Evolutionary conservation across 2,329 filamentous ascomycete genomes (phyloP).

Genomic region (Aspergillus neoniger): DNA sequence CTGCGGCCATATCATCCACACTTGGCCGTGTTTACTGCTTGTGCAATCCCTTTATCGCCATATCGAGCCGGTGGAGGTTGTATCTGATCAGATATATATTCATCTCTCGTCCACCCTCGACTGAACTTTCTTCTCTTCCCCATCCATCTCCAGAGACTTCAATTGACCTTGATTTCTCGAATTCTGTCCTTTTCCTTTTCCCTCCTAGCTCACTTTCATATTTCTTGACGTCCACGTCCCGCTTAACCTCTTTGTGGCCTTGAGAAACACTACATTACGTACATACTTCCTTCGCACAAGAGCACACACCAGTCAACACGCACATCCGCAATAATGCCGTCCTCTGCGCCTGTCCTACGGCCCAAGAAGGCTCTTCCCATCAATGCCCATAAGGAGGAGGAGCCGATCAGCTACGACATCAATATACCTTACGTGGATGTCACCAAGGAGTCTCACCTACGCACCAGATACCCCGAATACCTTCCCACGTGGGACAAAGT

Average conservation of each 20-base stretch:
- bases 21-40: conserved; percentile 17
- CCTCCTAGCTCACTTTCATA: conserved; percentile 1
- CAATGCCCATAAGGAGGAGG: conserved; percentile 31
- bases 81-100: conserved; percentile 6
- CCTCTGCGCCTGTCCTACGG: conserved; percentile 33
- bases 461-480: conserved; percentile 48
- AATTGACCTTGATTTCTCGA: neutral
- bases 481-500: conserved; percentile 51
- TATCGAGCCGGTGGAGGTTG: conserved; percentile 12
- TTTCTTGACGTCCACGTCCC: neutral
- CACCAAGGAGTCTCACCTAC: conserved; percentile 39
- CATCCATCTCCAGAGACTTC: conserved; percentile 3
- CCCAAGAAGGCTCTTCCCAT: conserved; percentile 28
- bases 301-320: neutral
- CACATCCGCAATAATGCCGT: conserved; percentile 31
- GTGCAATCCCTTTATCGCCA: conserved; percentile 14
- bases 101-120: conserved; percentile 7
- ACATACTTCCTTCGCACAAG: neutral
- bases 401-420: conserved; percentile 49
- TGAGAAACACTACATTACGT: neutral
- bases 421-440: conserved; percentile 52
- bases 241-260: neutral
- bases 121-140: conserved; percentile 6
- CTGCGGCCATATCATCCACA: conserved; percentile 25
- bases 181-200: neutral